phyloP scores from a whole-genome alignment of 2,329 filamentous ascomycete genomes.

The Hypoxylon sp. region DNA sequence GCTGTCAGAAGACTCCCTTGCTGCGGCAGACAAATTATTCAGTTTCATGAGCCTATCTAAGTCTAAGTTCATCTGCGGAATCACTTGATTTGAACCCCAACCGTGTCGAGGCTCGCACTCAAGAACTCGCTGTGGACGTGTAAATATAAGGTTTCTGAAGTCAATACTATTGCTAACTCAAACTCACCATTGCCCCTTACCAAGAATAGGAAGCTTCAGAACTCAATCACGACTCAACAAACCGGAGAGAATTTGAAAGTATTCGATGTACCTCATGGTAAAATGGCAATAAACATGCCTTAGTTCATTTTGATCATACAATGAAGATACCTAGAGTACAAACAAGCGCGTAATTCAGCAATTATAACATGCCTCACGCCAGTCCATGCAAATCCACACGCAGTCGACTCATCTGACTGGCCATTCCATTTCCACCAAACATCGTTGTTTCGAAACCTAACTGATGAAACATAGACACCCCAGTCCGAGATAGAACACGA shows the following conservation, averaged over 20 bases:
- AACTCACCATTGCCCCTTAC: no score
- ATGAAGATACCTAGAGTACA: slow-evolving; percentile 32
- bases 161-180: no score
- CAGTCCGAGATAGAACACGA: slow-evolving; percentile 94
- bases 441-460: slow-evolving; percentile 61
- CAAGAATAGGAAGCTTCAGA: background rate
- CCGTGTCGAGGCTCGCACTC: no score
- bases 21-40: no score
- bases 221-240: background rate
- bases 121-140: background rate
- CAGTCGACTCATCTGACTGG: slow-evolving; percentile 1
- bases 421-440: background rate
- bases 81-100: no score
- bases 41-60: no score
- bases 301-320: slow-evolving; percentile 34
- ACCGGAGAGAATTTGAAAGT: background rate
- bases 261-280: background rate
- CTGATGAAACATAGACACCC: slow-evolving; percentile 98
- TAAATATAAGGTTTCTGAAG: no score
- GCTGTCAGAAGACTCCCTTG: background rate
- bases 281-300: slow-evolving; percentile 16
- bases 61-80: no score
- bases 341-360: slow-evolving; percentile 17
- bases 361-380: slow-evolving; percentile 24
- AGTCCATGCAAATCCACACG: slow-evolving; percentile 33